Base-by-base conservation (phyloP, 768 basidiomycete species). In the Leccinum subtestaceum region DNA sequence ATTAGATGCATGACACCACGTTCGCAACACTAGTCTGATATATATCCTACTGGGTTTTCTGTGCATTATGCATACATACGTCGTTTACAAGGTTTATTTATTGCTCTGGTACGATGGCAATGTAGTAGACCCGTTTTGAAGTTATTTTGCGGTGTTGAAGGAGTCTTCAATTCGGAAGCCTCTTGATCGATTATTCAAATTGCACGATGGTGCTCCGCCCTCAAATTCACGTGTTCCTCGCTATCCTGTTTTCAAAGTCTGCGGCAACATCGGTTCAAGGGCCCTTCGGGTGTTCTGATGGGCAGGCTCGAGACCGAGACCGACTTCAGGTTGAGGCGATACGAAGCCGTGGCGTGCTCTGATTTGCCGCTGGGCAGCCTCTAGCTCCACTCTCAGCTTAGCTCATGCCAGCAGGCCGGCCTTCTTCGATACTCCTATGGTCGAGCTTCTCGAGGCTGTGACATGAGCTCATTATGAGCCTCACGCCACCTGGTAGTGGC, bases 401-500 rank as follows among this genome's bases (percentile, higher is more conserved):
- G n/a, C 19, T 46, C 10, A 10, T 12, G 45, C 43, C n/a, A 45
- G 45, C 19, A 21, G 12, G 45, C 45, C 45, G n/a, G 45, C n/a
- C 8, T 51, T 47, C 55, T 64, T 55, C 62, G 56, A 56, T 48
- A 43, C 65, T 66, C 58, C 57, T 53, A 59, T 59, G 31, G 31
- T n/a, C 40, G 23, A 32, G 46, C 67, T 68, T 69, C 65, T 68
- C 19, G 60, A 62, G 67, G 67, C 67, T 67, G 67, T 68, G 67
- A 45, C 29, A 45, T 51, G 49, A 40, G 51, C 36, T 64, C 53
- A 60, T 60, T 46, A 46, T 5, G 7, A 59, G 17, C 38, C 38
- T 40, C 34, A 59, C 12, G 63, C 67, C 67, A 65, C 67, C 68
- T 68, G 67, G 59, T 52, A 67, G 60, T 69, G 67, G 67, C 67